Percentiles rank a stretch among this genome's conserved stretches.
phyloP scores from a whole-genome alignment of 495 filamentous ascomycete genomes.

The Penicillium bovifimosum region DNA sequence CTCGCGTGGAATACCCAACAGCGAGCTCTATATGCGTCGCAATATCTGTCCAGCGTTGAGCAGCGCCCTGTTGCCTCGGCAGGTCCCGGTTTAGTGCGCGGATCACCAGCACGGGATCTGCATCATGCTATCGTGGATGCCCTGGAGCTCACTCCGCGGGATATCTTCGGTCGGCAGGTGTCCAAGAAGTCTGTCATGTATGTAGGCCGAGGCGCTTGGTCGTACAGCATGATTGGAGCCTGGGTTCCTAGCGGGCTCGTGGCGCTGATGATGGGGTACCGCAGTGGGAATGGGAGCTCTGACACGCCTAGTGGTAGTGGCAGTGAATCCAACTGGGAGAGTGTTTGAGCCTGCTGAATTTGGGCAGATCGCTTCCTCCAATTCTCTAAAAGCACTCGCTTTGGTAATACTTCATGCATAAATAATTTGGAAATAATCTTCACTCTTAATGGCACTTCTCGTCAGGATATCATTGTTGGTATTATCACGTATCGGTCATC shows the following conservation, averaged over 20 bases:
- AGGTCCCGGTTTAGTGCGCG: conserved; percentile 45
- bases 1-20: conserved; percentile 58
- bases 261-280: conserved; percentile 82
- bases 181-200: conserved; percentile 51
- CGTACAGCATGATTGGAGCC: conserved; percentile 80
- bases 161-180: conserved; percentile 35
- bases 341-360: conserved; percentile 15
- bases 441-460: conserved; percentile 16
- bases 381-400: conserved; percentile 1
- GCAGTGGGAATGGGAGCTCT: conserved; percentile 29
- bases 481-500: background rate
- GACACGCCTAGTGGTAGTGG: conserved; percentile 30
- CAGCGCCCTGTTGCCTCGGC: conserved; percentile 39
- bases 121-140: conserved; percentile 87
- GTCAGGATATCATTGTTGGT: conserved; percentile 3
- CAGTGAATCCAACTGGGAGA: conserved; percentile 39
- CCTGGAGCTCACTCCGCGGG: conserved; percentile 45
- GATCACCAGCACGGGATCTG: conserved; percentile 66
- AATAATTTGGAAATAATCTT: conserved; percentile 13
- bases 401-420: conserved; percentile 15
- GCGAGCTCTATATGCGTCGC: conserved; percentile 37
- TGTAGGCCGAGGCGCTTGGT: conserved; percentile 72
- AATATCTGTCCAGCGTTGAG: conserved; percentile 42
- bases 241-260: conserved; percentile 78
- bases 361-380: background rate